phyloP scores from a whole-genome alignment of 2,329 filamentous ascomycete genomes.

The Pyrenophora graminea region DNA sequence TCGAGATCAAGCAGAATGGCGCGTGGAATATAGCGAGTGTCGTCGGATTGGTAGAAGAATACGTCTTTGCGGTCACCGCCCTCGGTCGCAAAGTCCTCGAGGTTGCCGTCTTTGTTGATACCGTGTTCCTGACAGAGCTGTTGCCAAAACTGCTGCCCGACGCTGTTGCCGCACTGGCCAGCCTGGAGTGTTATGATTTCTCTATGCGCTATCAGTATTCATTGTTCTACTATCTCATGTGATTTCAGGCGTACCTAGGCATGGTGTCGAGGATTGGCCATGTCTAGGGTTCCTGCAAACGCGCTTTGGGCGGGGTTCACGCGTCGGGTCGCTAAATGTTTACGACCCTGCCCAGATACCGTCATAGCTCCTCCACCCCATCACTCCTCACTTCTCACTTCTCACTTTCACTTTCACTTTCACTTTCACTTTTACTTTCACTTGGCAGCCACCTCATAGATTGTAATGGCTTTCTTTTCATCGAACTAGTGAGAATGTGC shows the following conservation, averaged over 20 bases:
- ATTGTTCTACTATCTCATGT: constrained; percentile 1
- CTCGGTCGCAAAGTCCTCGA: constrained; percentile 97
- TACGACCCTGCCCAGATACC: constrained; percentile 1
- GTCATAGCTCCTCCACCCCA: constrained; percentile 7
- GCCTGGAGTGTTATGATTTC: constrained; percentile 99
- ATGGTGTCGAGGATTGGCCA: constrained; percentile 36
- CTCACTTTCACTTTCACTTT: too few species aligned
- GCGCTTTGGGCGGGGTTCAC: constrained; percentile 38
- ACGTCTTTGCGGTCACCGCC: constrained; percentile 98
- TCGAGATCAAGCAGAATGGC: constrained; percentile 95
- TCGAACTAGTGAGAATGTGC: background rate
- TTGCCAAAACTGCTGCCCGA: constrained; percentile 98
- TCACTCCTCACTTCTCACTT: background rate
- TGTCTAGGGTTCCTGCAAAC: constrained; percentile 33
- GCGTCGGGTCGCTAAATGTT: constrained; percentile 29
- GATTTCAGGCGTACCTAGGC: constrained; percentile 39
- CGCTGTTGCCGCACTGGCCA: constrained; percentile 99
- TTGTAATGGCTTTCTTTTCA: too few species aligned
- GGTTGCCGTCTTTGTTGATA: constrained; percentile 94
- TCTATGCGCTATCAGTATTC: constrained; percentile 56
- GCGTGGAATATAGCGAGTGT: constrained; percentile 95
- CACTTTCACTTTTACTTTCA: background rate
- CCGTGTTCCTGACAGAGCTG: constrained; percentile 97
- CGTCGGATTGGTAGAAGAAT: constrained; percentile 98
- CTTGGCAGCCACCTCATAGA: background rate